phyloP scores from a whole-genome alignment of 2,329 filamentous ascomycete species.

The Fusarium xylarioides region DNA sequence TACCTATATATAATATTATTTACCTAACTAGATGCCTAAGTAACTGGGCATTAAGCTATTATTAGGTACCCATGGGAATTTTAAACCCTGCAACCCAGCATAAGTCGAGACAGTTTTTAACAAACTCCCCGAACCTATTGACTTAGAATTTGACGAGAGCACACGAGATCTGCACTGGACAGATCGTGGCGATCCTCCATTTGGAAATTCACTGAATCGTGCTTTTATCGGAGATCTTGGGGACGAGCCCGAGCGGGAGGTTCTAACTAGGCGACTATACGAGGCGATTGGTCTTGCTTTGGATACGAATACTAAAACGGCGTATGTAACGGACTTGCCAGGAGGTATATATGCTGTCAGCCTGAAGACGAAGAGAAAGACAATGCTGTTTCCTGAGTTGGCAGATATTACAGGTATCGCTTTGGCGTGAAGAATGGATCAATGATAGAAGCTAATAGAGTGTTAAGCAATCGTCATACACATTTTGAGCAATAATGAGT shows the following conservation, averaged over 20 bases:
- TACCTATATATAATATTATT: too few species aligned
- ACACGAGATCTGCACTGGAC: background rate
- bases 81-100: background rate
- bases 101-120: background rate
- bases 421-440: background rate
- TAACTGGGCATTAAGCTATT: too few species aligned
- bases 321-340: background rate
- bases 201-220: background rate
- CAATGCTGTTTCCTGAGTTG: background rate
- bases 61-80: too few species aligned
- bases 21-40: too few species aligned
- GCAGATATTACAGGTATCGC: constrained; percentile 1
- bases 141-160: background rate
- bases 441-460: accelerated
- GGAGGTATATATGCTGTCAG: background rate
- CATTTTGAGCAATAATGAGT: background rate
- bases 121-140: background rate
- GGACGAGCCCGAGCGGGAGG: background rate
- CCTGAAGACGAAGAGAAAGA: background rate
- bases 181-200: background rate
- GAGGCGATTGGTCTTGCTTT: background rate
- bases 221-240: background rate
- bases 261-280: background rate
- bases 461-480: too few species aligned
- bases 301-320: background rate